Evolutionary conservation across 148 eudicot species (phyloP).

Genomic region (Beta vulgaris): DNA sequence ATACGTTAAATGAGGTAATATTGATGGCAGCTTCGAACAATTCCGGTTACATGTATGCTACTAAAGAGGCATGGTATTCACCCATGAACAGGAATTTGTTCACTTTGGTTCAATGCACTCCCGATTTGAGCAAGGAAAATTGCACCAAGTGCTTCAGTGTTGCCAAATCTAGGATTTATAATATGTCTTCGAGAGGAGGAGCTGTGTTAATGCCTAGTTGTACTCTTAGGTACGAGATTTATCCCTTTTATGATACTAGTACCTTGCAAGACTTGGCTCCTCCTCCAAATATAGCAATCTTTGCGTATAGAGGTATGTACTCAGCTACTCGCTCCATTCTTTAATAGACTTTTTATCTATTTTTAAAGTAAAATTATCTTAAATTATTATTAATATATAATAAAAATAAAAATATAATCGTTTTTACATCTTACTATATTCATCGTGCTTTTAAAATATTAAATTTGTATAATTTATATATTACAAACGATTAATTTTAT

Average conservation of each 20-base stretch:
- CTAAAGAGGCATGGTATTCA: constrained; percentile 7
- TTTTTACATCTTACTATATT: too few species aligned
- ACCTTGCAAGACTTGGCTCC: too few species aligned
- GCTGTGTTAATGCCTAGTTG: constrained; percentile 14
- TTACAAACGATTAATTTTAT: too few species aligned
- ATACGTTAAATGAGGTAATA: background rate
- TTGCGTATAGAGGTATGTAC: too few species aligned
- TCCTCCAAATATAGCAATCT: too few species aligned
- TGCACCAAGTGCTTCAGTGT: constrained; percentile 14
- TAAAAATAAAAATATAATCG: too few species aligned
- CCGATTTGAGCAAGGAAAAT: constrained; percentile 8
- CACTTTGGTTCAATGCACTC: constrained; percentile 27
- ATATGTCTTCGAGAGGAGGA: constrained; percentile 1
- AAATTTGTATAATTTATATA: too few species aligned
- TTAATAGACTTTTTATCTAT: too few species aligned
- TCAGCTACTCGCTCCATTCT: too few species aligned
- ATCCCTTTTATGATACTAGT: background rate
- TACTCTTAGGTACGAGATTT: constrained; percentile 19
- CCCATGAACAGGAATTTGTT: background rate
- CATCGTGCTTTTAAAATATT: too few species aligned
- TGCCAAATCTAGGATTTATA: background rate
- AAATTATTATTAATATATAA: too few species aligned
- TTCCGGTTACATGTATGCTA: constrained; percentile 18
- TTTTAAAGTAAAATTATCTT: too few species aligned
- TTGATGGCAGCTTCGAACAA: background rate